Percentiles rank a stretch among this genome's conserved stretches.
These are phyloP conservation scores for Saccharomyces cerevisiae DNA, from an alignment of 805 yeast genomes.

Conservation along the genomic window DNA sequence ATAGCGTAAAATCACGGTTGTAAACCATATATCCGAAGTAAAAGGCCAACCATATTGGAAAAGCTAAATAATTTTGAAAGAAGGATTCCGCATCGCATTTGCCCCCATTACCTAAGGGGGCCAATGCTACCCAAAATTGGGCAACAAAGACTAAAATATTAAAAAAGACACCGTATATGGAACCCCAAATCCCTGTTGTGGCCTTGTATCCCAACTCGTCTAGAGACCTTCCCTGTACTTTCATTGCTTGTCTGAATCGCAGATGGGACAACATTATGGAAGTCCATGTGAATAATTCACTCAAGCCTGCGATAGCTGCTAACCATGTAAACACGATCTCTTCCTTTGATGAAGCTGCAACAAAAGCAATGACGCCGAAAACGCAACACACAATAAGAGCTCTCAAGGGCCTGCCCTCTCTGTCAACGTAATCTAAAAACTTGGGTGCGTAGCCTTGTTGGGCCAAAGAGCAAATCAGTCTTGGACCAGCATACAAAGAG, in stretches of 20 bases:
- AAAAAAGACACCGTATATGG: constrained; percentile 42
- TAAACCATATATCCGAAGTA: constrained; percentile 46
- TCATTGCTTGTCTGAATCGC: constrained; percentile 48
- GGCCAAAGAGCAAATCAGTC: constrained; percentile 60
- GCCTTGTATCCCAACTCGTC: constrained; percentile 44
- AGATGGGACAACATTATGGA: constrained; percentile 44
- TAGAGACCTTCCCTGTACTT: constrained; percentile 39
- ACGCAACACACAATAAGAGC: constrained; percentile 44
- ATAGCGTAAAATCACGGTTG: constrained; percentile 30
- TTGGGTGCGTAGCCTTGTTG: constrained; percentile 64
- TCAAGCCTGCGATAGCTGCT: constrained; percentile 48
- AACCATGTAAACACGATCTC: constrained; percentile 54
- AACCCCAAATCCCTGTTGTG: constrained; percentile 43
- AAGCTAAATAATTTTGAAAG: constrained; percentile 47
- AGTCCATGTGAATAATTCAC: constrained; percentile 53
- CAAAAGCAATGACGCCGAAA: constrained; percentile 51
- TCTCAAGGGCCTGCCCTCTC: constrained; percentile 50
- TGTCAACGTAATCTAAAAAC: constrained; percentile 44
- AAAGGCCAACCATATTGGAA: constrained; percentile 35
- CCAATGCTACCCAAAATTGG: constrained; percentile 58
- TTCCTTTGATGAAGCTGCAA: constrained; percentile 46
- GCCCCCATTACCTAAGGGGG: constrained; percentile 41
- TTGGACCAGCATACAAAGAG: constrained; percentile 63
- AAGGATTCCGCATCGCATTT: constrained; percentile 34
- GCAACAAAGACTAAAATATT: constrained; percentile 44